Evolutionary conservation across 257 asterid genomes (phyloP).

Genomic region (Jacaranda mimosifolia): DNA sequence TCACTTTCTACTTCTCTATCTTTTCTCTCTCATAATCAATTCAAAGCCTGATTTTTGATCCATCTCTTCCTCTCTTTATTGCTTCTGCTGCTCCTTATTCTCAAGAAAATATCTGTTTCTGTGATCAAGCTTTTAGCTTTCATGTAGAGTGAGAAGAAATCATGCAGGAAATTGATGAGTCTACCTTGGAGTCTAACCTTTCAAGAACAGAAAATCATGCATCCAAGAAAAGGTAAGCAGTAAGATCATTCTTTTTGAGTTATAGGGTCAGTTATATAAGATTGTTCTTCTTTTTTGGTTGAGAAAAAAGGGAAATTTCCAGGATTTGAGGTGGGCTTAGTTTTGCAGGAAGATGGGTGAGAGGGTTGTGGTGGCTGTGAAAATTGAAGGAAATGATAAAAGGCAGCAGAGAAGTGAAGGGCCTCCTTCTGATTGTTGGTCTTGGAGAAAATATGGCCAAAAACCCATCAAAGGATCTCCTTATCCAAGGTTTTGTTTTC

Average conservation of each 20-base stretch:
- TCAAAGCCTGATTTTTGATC: slow-evolving; percentile 38
- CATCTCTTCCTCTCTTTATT: slow-evolving; percentile 37
- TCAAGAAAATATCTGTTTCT: slow-evolving; percentile 35
- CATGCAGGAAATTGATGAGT: slow-evolving; percentile 45
- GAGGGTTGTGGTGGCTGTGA: slow-evolving; percentile 67
- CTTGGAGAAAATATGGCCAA: slow-evolving; percentile 85
- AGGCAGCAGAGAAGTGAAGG: slow-evolving; percentile 64
- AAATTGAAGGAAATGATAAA: slow-evolving; percentile 52
- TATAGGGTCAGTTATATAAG: background rate
- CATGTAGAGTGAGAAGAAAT: slow-evolving; percentile 11
- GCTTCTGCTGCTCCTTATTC: slow-evolving; percentile 39
- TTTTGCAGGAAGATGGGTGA: slow-evolving; percentile 58
- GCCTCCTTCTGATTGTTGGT: slow-evolving; percentile 74
- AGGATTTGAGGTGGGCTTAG: background rate
- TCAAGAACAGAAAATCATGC: slow-evolving; percentile 45
- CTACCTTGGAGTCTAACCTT: slow-evolving; percentile 30
- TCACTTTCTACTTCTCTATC: slow-evolving; percentile 39
- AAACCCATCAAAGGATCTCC: slow-evolving; percentile 84
- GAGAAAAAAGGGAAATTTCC: background rate
- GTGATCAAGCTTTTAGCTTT: slow-evolving; percentile 38
- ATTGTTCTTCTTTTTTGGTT: background rate
- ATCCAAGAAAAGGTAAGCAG: slow-evolving; percentile 67
- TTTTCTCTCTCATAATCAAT: slow-evolving; percentile 53
- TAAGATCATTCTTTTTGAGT: background rate
- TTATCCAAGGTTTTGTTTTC: slow-evolving; percentile 64